phyloP scores from a whole-genome alignment of 1,139 yeast species.

The Saccharomyces hybrid region DNA sequence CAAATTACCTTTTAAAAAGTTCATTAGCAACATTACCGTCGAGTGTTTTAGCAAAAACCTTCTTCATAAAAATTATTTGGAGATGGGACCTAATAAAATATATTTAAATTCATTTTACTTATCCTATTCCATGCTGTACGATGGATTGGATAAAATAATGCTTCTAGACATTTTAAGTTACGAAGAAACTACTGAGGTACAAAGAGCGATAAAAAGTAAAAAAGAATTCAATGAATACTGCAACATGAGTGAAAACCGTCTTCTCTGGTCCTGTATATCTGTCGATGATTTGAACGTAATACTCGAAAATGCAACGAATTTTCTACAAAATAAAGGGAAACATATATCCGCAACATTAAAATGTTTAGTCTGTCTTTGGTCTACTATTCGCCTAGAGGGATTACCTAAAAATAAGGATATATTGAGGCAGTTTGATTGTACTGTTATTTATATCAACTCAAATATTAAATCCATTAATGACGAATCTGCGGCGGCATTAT shows the following conservation, averaged over 20 bases:
- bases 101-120: slow-evolving; percentile 14
- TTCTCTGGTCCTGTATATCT: background rate
- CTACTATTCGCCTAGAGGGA: background rate
- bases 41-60: slow-evolving; percentile 20
- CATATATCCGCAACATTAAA: background rate
- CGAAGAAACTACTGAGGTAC: background rate
- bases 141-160: slow-evolving; percentile 16
- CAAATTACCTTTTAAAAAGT: slow-evolving; percentile 17
- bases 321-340: background rate
- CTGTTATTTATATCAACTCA: slow-evolving; percentile 15
- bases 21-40: slow-evolving; percentile 21
- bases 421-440: slow-evolving; percentile 14
- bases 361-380: background rate
- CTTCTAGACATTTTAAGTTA: slow-evolving; percentile 8
- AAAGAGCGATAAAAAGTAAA: background rate
- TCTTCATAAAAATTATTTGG: background rate
- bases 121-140: slow-evolving; percentile 11
- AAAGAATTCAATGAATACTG: background rate
- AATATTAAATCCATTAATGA: slow-evolving; percentile 5
- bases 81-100: background rate
- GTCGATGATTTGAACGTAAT: background rate
- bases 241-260: background rate
- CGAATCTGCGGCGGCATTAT: background rate
- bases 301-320: background rate
- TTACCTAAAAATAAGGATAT: slow-evolving; percentile 6